Evolutionary conservation across 495 filamentous ascomycete species (phyloP).

Genomic region (Lepidopterella palustris): DNA sequence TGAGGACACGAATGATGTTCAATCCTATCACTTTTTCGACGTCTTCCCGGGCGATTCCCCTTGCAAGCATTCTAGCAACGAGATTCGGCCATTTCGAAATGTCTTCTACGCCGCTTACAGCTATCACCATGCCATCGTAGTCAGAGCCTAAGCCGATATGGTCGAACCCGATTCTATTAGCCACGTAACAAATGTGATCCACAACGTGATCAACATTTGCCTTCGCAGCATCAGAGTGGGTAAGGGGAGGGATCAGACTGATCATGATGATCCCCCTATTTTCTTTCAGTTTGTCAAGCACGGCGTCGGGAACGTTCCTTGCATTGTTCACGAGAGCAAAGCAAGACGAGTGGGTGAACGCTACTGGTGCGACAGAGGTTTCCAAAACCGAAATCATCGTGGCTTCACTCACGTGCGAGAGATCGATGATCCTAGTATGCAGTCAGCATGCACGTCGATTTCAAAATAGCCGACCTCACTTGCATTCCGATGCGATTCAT

Average conservation of each 20-base stretch:
- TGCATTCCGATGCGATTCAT: constrained; percentile 23
- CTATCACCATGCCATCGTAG: constrained; percentile 52
- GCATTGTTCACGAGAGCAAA: not conserved
- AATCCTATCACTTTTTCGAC: constrained; percentile 23
- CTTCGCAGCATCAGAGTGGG: not conserved
- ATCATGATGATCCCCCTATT: constrained; percentile 25
- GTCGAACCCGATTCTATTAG: constrained; percentile 49
- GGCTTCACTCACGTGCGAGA: constrained; percentile 41
- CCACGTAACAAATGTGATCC: constrained; percentile 53
- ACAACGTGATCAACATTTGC: constrained; percentile 31
- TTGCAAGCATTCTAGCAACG: constrained; percentile 48
- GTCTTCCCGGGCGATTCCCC: constrained; percentile 12
- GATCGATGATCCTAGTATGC: constrained; percentile 12
- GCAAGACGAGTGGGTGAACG: constrained; percentile 19
- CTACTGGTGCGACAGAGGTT: constrained; percentile 9
- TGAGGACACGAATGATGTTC: constrained; percentile 27
- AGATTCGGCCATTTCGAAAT: constrained; percentile 60
- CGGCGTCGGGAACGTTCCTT: constrained; percentile 57
- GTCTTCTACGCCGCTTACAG: constrained; percentile 48
- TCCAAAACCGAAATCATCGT: constrained; percentile 51
- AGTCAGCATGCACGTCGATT: not conserved
- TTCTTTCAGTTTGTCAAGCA: constrained; percentile 26
- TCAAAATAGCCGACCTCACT: not conserved
- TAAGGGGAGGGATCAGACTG: constrained; percentile 7
- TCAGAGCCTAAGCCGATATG: constrained; percentile 59